Base-by-base conservation (phyloP, 2,329 filamentous ascomycete species). In the Alternaria dauci region DNA sequence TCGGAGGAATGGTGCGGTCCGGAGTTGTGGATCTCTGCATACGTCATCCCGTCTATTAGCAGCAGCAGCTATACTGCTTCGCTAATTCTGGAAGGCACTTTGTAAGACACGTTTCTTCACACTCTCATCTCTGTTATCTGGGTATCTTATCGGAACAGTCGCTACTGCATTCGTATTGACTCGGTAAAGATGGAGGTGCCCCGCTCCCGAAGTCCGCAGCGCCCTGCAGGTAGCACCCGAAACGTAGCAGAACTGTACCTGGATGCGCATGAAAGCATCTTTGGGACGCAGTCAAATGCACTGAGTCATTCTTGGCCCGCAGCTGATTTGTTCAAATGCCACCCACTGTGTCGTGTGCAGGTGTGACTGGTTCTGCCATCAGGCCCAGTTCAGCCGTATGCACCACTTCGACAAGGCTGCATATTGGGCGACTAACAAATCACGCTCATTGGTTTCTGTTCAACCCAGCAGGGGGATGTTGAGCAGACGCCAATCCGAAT, bases 21-120 rank as follows among this genome's bases (percentile, higher is more conserved):
- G 32, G 18, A 36, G 14, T 50, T 36, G 30, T 50, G 46, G 51
- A 23, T 8, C 51, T n/a, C 5, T 18, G 18, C 32, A 11, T 52
- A 52, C 50, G 50, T 41, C 48, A 50, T 48, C 30, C 46, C 12
- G 18, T 1, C 12, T 25, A 7, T 7, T 18, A 25, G 23, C 30
- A 25, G 30, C 14, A 48, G 16, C 30, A 8, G 30, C 46, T 20
- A 8, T 0, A 20, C 36, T 38, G 36, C 36, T 38, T 18, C 16
- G 0, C 3, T 7, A 4, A 18, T n/a, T 0, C 16, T 18, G 8
- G 1, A 16, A n/a, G 0, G 2, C 36, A 0, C 2, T 5, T 18
- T 38, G 7, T 9, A 18, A 38, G 1, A 38, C 36, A 38, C 2
- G 0, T 9, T 38, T 8, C 36, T 8, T 1, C 1, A 2, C 1